These are phyloP conservation scores for Cladosporium sp. DNA, from an alignment of 2,329 filamentous ascomycete species.

Conservation along the genomic window DNA sequence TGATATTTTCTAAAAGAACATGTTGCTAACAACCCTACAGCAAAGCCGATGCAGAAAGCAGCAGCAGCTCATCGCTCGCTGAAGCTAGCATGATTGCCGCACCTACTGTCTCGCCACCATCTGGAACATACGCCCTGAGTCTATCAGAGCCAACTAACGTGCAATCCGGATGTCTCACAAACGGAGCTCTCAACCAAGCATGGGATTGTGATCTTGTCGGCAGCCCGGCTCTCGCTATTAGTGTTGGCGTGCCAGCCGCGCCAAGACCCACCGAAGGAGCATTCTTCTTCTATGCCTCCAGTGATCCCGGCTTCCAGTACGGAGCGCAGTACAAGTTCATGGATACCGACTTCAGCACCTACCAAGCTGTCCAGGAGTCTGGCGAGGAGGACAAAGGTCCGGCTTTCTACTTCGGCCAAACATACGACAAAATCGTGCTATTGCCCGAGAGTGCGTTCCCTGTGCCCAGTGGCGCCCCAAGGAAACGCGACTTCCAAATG, in stretches of 20 bases:
- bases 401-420: constrained; percentile 62
- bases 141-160: constrained; percentile 51
- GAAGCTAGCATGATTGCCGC: constrained; percentile 47
- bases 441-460: constrained; percentile 42
- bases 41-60: constrained; percentile 13
- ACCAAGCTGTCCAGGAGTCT: constrained; percentile 59
- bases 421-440: constrained; percentile 66
- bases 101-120: constrained; percentile 53
- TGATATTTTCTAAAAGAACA: too few relatives aligned
- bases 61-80: constrained; percentile 29
- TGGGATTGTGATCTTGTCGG: constrained; percentile 62
- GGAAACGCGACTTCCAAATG: constrained; percentile 19
- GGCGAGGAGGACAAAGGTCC: constrained; percentile 59
- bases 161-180: constrained; percentile 58
- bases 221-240: constrained; percentile 31
- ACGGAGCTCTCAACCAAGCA: constrained; percentile 55
- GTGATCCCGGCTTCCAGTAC: constrained; percentile 49
- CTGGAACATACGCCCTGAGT: constrained; percentile 59
- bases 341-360: constrained; percentile 42
- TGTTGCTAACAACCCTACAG: constrained; percentile 15
- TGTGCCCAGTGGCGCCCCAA: background rate
- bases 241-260: constrained; percentile 26
- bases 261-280: constrained; percentile 30
- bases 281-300: constrained; percentile 32
- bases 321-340: constrained; percentile 57